Conservation (phyloP, 2,329 filamentous ascomycete species). For the Pestalotiopsis sp. region DNA sequence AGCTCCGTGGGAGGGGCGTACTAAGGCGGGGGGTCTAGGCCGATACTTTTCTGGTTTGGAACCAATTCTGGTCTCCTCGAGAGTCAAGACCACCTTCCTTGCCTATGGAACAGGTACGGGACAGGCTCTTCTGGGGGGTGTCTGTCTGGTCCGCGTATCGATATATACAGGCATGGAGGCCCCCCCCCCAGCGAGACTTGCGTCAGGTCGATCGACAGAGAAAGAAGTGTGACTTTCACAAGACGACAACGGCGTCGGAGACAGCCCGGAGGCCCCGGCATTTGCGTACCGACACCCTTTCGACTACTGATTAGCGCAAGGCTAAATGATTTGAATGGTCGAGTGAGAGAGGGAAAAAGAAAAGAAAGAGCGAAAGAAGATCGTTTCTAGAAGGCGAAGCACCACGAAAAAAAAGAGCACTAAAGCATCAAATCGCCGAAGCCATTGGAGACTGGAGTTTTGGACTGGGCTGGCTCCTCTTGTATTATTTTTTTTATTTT, state of each 20-base stretch:
- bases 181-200: not conserved
- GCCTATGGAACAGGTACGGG: no score
- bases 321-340: not conserved
- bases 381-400: not conserved
- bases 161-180: not conserved
- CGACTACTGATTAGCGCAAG: conserved; percentile 2
- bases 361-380: not conserved
- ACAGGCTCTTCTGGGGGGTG: no score
- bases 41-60: not conserved
- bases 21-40: not conserved
- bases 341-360: not conserved
- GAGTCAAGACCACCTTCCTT: not conserved
- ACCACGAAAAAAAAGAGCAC: not conserved
- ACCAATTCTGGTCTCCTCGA: not conserved
- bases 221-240: not conserved
- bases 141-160: no score
- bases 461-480: not conserved
- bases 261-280: conserved; percentile 3
- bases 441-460: not conserved
- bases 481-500: no score
- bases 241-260: not conserved
- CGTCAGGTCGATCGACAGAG: no score
- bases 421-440: not conserved
- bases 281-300: not conserved
- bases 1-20: not conserved